Evolutionary conservation across 2,329 filamentous ascomycete genomes (phyloP).

Genomic region (Talaromyces funiculosus): DNA sequence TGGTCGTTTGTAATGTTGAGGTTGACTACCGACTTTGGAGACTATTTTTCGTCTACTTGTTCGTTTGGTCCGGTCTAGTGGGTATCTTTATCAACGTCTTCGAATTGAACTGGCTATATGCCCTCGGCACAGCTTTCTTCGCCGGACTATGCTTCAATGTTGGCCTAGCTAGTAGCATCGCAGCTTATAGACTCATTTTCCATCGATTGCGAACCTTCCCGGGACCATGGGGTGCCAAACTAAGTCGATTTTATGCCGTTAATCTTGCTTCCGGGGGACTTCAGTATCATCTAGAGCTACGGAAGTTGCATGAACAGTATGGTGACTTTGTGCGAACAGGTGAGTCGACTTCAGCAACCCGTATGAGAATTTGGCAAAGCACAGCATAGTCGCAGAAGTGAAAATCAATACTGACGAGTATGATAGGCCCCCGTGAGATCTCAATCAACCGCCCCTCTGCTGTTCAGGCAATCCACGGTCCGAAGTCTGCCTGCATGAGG

Average conservation of each 20-base stretch:
- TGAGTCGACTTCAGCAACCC: background rate
- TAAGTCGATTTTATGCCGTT: background rate
- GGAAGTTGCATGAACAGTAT: background rate
- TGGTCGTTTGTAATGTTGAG: constrained; percentile 2
- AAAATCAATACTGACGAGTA: background rate
- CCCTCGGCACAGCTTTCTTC: background rate
- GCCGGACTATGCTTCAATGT: background rate
- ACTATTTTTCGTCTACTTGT: background rate
- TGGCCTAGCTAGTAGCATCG: background rate
- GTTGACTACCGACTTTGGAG: constrained; percentile 7
- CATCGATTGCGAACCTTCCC: background rate
- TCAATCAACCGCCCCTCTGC: background rate
- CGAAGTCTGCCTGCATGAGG: constrained; percentile 8
- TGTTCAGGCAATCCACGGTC: constrained; percentile 2
- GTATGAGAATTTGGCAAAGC: background rate
- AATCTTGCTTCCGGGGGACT: background rate
- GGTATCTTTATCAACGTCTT: background rate
- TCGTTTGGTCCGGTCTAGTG: background rate
- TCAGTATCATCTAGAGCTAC: background rate
- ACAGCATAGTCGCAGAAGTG: too few species aligned
- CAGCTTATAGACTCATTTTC: background rate
- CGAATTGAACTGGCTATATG: background rate
- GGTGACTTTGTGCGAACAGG: background rate
- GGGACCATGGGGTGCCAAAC: background rate
- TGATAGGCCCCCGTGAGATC: background rate